Base-by-base conservation (phyloP, 768 basidiomycete genomes). In the Pisolithus marmoratus region DNA sequence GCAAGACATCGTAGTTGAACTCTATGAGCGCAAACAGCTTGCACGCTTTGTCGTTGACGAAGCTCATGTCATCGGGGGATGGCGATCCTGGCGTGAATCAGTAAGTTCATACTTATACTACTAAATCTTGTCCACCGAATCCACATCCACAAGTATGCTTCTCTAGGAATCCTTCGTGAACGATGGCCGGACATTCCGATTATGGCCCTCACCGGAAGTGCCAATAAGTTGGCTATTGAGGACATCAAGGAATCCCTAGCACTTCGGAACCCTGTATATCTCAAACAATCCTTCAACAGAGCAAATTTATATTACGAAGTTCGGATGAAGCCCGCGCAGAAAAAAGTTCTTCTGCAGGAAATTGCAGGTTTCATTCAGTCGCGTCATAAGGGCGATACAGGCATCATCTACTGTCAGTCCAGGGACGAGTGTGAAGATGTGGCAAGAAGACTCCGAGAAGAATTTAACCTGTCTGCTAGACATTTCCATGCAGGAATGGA, bases 131-230 rank as follows among this genome's bases (percentile, higher is more conserved):
- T 46, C 50, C 36, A 24, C 38, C 8, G 38, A 45, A 26, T 15
- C 5, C 45, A 15, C 40, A 27, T 52, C 20, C 22, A 14, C 20
- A 27, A 45, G 44, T 92, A 92, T 64, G 76, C 79, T 49, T 70
- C 75, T 24, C 72, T 97, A 37, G 80, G 79, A 14, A 66, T 74
- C 29, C 76, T 97, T 34, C 85, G 94, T 42, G 72, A 77, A 14
- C 79, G 81, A 15, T 97, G 82, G 70, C 89, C 90, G 0, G 67
- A 77, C 7, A 77, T 93, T 0, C 95, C 96, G 0, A 87, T 98
- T 60, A 96, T 97, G 82, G 96, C 96, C 0, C 76, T 98, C 43
- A 99, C 96, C 0, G 96, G 94, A 7, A 99, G 95, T 1, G 96
- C 95, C 4, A 92, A 90, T 62, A 72, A 77, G 38, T 76, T 83